phyloP scores from a whole-genome alignment of 768 basidiomycete species.

The Hemileccinum impolitum region DNA sequence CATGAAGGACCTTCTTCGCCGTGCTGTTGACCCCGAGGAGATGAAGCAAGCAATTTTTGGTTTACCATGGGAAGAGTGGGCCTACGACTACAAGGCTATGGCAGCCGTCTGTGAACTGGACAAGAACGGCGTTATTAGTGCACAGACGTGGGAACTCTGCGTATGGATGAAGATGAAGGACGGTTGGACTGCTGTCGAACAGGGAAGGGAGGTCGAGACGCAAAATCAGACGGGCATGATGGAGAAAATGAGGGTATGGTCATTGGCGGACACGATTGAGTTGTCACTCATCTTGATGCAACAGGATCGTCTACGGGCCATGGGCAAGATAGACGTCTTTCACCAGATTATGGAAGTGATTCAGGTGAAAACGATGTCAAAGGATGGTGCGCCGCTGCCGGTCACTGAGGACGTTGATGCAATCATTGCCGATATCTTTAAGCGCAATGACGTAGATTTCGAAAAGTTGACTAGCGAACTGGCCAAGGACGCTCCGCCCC shows the following conservation, averaged over 20 bases:
- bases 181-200: constrained; percentile 28
- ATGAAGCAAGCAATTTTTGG: constrained; percentile 23
- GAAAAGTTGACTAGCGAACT: constrained; percentile 27
- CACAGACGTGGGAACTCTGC: constrained; percentile 28
- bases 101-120: constrained; percentile 20
- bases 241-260: constrained; percentile 28
- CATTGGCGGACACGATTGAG: not conserved
- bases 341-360: constrained; percentile 33
- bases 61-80: constrained; percentile 34
- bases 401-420: constrained; percentile 30
- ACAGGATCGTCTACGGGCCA: constrained; percentile 27
- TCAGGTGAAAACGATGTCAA: constrained; percentile 28
- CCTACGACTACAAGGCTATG: constrained; percentile 31
- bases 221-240: constrained; percentile 26
- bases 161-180: constrained; percentile 33
- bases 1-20: constrained; percentile 26
- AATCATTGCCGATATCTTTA: constrained; percentile 32
- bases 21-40: constrained; percentile 29
- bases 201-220: constrained; percentile 21
- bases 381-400: constrained; percentile 19
- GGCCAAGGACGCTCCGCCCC: constrained; percentile 13
- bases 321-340: constrained; percentile 31
- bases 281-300: not conserved
- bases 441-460: constrained; percentile 30
- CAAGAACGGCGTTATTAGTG: constrained; percentile 17